phyloP scores from a whole-genome alignment of 2,329 filamentous ascomycete genomes.

The Fusarium nelsonii region DNA sequence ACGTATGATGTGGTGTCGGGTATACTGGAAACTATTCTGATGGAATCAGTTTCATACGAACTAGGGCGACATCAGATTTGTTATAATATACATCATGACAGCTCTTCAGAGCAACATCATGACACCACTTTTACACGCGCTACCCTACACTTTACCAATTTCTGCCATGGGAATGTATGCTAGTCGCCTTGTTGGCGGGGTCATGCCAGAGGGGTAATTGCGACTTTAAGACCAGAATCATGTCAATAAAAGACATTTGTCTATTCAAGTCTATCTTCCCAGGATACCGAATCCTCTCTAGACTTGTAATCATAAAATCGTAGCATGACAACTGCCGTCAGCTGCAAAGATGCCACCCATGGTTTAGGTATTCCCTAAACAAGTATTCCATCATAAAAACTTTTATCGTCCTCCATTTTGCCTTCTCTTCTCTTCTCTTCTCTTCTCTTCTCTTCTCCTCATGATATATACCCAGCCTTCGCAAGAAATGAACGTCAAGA shows the following conservation, averaged over 20 bases:
- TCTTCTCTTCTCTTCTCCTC: neutral
- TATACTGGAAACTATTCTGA: neutral
- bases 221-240: neutral
- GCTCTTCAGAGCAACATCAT: slow-evolving; percentile 10
- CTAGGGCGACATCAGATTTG: neutral
- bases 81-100: slow-evolving; percentile 12
- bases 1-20: neutral
- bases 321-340: slow-evolving; percentile 11
- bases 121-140: neutral
- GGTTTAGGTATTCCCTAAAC: slow-evolving; percentile 34
- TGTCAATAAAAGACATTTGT: neutral
- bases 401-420: slow-evolving; percentile 11
- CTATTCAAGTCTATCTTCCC: neutral
- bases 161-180: neutral
- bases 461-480: slow-evolving; percentile 5
- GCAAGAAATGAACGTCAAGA: neutral
- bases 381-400: slow-evolving; percentile 29
- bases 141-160: slow-evolving; percentile 14
- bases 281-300: neutral
- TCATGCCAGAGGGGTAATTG: slow-evolving; percentile 42
- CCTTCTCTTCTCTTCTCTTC: neutral
- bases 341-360: slow-evolving; percentile 34
- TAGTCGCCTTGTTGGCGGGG: slow-evolving; percentile 38
- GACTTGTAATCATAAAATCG: slow-evolving; percentile 6
- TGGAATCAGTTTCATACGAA: too few relatives aligned